A percentile compares a stretch with the other conserved stretches of the same genome.
phyloP scores from a whole-genome alignment of 108 stramenopile genomes.

The Skeletonema marinoi region DNA sequence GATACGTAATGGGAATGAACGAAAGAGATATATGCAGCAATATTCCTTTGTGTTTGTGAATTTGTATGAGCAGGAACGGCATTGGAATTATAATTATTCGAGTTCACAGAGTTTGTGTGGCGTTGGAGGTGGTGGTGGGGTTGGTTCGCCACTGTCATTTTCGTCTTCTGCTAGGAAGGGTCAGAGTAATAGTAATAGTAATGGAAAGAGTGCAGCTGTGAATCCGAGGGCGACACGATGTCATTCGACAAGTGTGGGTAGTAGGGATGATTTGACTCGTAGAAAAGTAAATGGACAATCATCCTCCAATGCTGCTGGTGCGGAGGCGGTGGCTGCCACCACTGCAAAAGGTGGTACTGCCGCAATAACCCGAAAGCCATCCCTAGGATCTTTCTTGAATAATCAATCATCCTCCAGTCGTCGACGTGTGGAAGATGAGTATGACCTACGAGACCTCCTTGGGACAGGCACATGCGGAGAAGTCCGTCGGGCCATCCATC shows the following conservation, averaged over 20 bases:
- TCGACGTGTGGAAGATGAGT: slow-evolving; percentile 73
- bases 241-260: background rate
- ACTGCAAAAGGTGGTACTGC: slow-evolving; percentile 1
- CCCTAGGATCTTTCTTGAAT: background rate
- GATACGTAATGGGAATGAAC: slow-evolving; percentile 31
- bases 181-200: background rate
- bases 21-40: slow-evolving; percentile 51
- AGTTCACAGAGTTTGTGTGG: slow-evolving; percentile 15
- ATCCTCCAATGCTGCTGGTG: background rate
- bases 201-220: background rate
- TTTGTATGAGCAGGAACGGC: slow-evolving; percentile 52
- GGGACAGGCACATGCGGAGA: slow-evolving; percentile 92
- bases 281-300: background rate
- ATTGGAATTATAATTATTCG: slow-evolving; percentile 6
- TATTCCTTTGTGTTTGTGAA: slow-evolving; percentile 83
- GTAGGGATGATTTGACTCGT: background rate
- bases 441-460: slow-evolving; percentile 87
- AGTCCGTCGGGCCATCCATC: slow-evolving; percentile 88
- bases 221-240: slow-evolving; percentile 2
- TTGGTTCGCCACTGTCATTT: background rate
- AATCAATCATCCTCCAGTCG: slow-evolving; percentile 24
- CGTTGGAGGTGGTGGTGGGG: background rate
- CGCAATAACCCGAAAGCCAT: background rate
- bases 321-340: background rate
- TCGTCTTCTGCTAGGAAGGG: background rate